Base-by-base conservation (phyloP, 768 basidiomycete genomes). In the Polyporus arcularius region DNA sequence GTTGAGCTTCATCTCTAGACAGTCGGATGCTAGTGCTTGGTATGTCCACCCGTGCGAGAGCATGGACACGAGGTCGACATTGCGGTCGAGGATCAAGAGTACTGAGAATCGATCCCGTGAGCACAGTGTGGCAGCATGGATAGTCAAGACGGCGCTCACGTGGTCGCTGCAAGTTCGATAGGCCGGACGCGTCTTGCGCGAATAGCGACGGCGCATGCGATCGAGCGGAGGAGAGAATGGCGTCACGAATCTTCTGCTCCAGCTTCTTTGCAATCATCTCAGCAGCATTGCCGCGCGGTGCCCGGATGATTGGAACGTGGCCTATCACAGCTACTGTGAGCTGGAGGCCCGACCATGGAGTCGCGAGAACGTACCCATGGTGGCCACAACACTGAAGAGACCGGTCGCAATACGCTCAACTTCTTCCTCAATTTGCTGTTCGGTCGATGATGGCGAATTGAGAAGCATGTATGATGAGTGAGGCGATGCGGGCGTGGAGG, bases 241-340 rank as follows among this genome's bases (percentile, higher is more conserved):
- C 85, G 70, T 98, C 96, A 52, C 96, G 80, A 67, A 98, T 89
- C 74, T 93, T 94, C 14, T 86, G 83, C 69, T 99, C 97, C 11
- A 99, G 80, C 72, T 93, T 97, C 76, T 94, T 90, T 9, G 96
- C 96, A n/a, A 98, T 88, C 96, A 98, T 97, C 75, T 99, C 97
- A 18, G 96, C 97, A 4, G 97, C 97, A 73, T 98, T 98, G 1
- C 96, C 96, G 73, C 89, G 80, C 21, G 97, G 97, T 58, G 92
- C 89, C 35, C 97, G 89, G 60, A 99, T 98, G 70, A 95, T 90
- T 10, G 97, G 97, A 21, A 96, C 90, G 67, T 93, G 90, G 1
- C 92, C 94, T 94, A 55, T 28, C n/a, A 38, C 52, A 35, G 53
- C 11, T 53, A 57, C 28, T 50, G 31, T 6, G 51, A 52, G 53